A percentile compares a stretch with the other conserved stretches of the same genome.
Conservation (phyloP, 208 protist genomes). For the Crithidia sp. region DNA sequence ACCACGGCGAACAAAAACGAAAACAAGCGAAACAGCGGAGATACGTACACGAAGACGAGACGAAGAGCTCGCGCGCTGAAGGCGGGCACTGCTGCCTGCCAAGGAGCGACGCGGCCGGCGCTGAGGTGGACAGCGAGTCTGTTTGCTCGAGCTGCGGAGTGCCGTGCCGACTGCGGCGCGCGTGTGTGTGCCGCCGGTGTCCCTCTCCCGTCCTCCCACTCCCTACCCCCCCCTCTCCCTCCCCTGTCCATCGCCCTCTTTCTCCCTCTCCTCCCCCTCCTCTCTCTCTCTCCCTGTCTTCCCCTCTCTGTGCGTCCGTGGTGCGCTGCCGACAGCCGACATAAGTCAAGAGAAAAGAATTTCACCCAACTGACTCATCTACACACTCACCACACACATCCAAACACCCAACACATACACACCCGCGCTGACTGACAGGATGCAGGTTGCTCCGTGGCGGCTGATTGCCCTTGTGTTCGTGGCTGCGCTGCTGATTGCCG, state of each 20-base stretch:
- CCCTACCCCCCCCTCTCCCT: neutral
- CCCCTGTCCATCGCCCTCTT: too few relatives aligned
- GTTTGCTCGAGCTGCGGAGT: too few relatives aligned
- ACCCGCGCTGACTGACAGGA: conserved; percentile 1
- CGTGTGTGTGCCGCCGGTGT: too few relatives aligned
- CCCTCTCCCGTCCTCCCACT: too few relatives aligned
- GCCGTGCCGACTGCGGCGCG: too few relatives aligned
- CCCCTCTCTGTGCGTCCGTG: neutral
- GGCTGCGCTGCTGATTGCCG: conserved; percentile 17
- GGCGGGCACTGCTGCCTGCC: too few relatives aligned
- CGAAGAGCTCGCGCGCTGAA: too few relatives aligned
- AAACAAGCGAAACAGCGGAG: too few relatives aligned
- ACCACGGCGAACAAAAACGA: too few relatives aligned
- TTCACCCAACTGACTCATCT: neutral
- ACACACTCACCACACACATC: neutral
- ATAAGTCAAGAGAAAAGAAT: neutral
- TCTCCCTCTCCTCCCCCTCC: neutral
- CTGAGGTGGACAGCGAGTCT: too few relatives aligned
- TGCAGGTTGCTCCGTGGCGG: neutral
- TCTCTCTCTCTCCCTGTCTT: neutral
- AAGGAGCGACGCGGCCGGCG: too few relatives aligned
- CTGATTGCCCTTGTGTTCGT: conserved; percentile 10
- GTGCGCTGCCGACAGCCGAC: neutral
- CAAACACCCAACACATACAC: neutral
- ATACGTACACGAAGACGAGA: too few relatives aligned